phyloP scores from a whole-genome alignment of 2,329 filamentous ascomycete genomes.

The Penicillium sp. region DNA sequence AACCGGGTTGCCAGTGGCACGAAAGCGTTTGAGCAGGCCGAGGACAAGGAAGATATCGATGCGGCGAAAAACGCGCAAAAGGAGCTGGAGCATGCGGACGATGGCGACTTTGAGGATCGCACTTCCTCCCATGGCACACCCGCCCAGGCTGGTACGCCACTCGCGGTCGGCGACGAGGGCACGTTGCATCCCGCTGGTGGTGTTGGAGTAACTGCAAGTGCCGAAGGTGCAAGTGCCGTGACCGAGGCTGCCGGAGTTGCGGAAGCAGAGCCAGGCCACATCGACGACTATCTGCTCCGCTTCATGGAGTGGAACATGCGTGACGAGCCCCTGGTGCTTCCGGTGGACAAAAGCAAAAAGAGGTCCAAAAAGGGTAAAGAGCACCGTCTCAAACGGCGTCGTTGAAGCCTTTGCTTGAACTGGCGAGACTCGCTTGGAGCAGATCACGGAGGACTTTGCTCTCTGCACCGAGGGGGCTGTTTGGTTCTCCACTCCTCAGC shows the following conservation, averaged over 20 bases:
- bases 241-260: conserved; percentile 35
- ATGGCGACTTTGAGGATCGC: conserved; percentile 79
- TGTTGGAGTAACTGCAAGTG: neutral
- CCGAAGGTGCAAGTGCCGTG: conserved; percentile 2
- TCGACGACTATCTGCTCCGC: conserved; percentile 75
- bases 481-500: conserved; percentile 5
- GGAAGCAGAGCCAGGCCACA: conserved; percentile 57
- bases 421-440: neutral
- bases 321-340: conserved; percentile 52
- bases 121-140: conserved; percentile 37
- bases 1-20: conserved; percentile 66
- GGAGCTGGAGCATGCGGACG: conserved; percentile 81
- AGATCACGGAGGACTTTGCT: neutral
- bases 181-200: neutral
- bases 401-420: conserved; percentile 21
- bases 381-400: conserved; percentile 45
- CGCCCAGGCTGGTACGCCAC: conserved; percentile 38
- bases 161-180: conserved; percentile 42
- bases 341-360: conserved; percentile 52
- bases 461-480: neutral
- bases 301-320: conserved; percentile 64
- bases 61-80: conserved; percentile 86
- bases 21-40: conserved; percentile 80
- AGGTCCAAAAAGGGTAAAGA: conserved; percentile 52
- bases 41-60: conserved; percentile 87